These are phyloP conservation scores for Globisporangium spiculum DNA, from an alignment of 352 stramenopile genomes.

Conservation along the genomic window DNA sequence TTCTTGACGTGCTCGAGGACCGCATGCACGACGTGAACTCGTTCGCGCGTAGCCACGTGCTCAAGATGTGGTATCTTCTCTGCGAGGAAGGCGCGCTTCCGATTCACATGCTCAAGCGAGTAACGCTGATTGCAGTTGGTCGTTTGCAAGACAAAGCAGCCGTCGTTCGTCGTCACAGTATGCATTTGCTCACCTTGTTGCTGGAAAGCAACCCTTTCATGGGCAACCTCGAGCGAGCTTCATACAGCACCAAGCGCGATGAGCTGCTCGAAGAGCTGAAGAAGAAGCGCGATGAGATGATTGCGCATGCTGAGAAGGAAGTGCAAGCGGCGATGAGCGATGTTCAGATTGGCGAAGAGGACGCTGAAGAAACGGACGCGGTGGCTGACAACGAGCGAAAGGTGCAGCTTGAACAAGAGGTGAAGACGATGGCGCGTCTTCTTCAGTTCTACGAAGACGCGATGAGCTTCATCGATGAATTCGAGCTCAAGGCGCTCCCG, in stretches of 20 bases:
- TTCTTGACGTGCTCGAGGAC: constrained; percentile 89
- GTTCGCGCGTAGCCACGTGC: constrained; percentile 87
- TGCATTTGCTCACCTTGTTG: constrained; percentile 86
- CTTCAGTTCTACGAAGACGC: constrained; percentile 91
- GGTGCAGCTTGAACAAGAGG: constrained; percentile 58
- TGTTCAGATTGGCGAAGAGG: constrained; percentile 14
- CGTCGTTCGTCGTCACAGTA: constrained; percentile 87
- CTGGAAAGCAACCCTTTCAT: constrained; percentile 95
- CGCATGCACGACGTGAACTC: constrained; percentile 92
- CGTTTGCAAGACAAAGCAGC: constrained; percentile 93
- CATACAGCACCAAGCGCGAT: constrained; percentile 81
- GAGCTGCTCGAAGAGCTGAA: constrained; percentile 65
- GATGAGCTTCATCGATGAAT: constrained; percentile 91
- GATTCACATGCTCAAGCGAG: constrained; percentile 76
- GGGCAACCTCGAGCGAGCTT: constrained; percentile 82
- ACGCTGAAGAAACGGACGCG: constrained; percentile 6
- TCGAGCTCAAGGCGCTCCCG: constrained; percentile 77
- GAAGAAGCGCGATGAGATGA: constrained; percentile 67
- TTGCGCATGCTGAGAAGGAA: constrained; percentile 76
- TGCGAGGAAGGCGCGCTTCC: constrained; percentile 85
- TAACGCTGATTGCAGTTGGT: constrained; percentile 79
- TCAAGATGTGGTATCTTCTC: constrained; percentile 90
- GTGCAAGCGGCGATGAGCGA: constrained; percentile 57
- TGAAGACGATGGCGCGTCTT: constrained; percentile 71
- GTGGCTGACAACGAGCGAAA: constrained; percentile 37